Evolutionary conservation across 345 rosid species (phyloP), one percentile per base, ranked within the genome.

Genomic region (Arabidopsis arenosa): DNA sequence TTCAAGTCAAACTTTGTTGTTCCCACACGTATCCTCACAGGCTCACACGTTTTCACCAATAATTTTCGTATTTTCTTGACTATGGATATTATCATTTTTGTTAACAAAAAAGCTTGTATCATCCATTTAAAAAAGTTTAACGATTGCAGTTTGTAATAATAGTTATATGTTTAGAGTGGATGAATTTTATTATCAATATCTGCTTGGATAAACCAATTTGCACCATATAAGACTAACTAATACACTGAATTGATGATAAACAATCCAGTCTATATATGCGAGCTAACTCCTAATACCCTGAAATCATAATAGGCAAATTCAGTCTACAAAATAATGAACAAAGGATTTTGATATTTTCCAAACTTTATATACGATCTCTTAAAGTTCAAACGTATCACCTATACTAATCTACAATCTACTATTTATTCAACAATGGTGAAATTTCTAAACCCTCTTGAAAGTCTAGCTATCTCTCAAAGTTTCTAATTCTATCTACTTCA

Each of bases 381-480:
- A 18, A 59, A 7, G 5, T 28, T 44, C 30, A 28, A 72, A 62
- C 53, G 14, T 39, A 37, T 26, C 23, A 62, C 45, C 18, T 32
- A 23, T 56, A 14, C 11, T 57, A 32, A 33, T 33, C 18, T 54
- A 7, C 40, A 48, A 14, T n/a, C 58, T 72, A 49, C 35, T 3
- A 37, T 55, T 63, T 47, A 13, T 71, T 77, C 76, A 77, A 77
- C 60, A 37, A 37, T 45, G 39, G 10, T 18, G 61, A 77, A 15
- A 12, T 45, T 76, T 63, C 75, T 11, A 62, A 62, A 9, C 49
- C 65, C 57, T 6, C 23, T 53, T 43, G 15, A 35, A 77, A 70
- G 47, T 39, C 17, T 23, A 35, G 54, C 30, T 9, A 63, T 36
- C 71, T 62, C 54, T 43, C 5, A 5, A 57, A 60, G 14, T 67